phyloP scores from a whole-genome alignment of 176 grass and related monocot species.

The Poa annua region DNA sequence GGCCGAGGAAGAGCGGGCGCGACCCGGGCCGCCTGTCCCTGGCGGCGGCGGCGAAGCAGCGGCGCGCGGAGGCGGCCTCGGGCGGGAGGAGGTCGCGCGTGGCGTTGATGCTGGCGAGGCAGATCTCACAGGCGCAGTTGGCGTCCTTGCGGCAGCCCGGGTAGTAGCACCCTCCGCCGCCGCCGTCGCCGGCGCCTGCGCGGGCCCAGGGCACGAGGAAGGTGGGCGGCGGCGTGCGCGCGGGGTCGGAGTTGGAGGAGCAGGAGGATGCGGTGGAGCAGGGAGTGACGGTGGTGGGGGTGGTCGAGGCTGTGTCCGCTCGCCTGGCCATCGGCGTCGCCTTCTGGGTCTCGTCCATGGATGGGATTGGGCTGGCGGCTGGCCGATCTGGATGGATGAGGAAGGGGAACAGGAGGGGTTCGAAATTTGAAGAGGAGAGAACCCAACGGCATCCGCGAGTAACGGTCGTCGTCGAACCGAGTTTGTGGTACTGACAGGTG shows the following conservation, averaged over 20 bases:
- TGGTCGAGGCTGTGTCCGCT: constrained; percentile 26
- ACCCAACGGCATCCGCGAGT: constrained; percentile 43
- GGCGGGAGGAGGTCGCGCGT: constrained; percentile 74
- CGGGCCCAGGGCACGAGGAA: constrained; percentile 39
- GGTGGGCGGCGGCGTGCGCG: constrained; percentile 31
- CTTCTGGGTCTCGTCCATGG: constrained; percentile 55
- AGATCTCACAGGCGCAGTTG: constrained; percentile 90
- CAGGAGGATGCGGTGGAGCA: constrained; percentile 51
- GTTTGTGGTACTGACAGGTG: neutral
- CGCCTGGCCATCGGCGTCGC: constrained; percentile 32
- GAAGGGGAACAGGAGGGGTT: neutral
- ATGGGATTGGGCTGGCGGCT: neutral
- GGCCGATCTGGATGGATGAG: neutral
- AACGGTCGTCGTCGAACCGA: constrained; percentile 41
- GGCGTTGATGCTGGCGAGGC: constrained; percentile 88
- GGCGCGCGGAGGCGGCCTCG: constrained; percentile 48
- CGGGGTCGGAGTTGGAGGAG: constrained; percentile 40
- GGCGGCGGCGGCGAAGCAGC: constrained; percentile 43
- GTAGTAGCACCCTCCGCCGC: constrained; percentile 62
- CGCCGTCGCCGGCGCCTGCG: neutral
- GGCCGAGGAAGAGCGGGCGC: constrained; percentile 30
- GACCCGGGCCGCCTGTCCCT: constrained; percentile 9
- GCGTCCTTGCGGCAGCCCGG: constrained; percentile 82
- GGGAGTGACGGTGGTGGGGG: constrained; percentile 28
- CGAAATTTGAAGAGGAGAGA: constrained; percentile 58